Conservation (phyloP, 2,329 filamentous ascomycete genomes). For the Colletotrichum tabaci region DNA sequence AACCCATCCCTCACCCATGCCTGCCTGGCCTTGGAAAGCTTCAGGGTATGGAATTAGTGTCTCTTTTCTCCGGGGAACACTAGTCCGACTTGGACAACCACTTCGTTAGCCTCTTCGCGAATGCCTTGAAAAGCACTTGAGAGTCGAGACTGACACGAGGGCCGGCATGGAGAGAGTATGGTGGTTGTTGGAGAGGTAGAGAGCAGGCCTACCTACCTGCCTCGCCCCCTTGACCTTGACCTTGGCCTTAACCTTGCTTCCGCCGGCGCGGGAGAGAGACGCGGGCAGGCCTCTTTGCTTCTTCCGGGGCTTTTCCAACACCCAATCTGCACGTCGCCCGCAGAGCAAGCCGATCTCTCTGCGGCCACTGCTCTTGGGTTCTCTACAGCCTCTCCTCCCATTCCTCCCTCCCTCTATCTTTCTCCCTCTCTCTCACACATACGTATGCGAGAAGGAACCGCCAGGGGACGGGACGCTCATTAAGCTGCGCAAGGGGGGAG, state of each 20-base stretch:
- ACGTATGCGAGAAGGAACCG: conserved; percentile 19
- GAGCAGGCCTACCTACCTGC: neutral
- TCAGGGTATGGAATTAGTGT: neutral
- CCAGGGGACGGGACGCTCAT: neutral
- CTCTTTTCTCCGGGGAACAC: conserved; percentile 6
- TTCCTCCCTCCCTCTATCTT: no score
- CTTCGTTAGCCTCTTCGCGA: conserved; percentile 22
- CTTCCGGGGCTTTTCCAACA: conserved; percentile 20
- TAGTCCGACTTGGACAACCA: conserved; percentile 40
- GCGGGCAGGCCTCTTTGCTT: conserved; percentile 8
- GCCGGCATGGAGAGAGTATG: no score
- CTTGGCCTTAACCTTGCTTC: neutral
- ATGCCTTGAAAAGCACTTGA: conserved; percentile 20
- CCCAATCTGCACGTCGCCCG: conserved; percentile 13
- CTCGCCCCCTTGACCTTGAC: neutral
- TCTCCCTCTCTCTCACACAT: conserved; percentile 1
- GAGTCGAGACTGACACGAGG: neutral
- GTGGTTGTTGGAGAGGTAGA: neutral
- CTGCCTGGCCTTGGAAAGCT: neutral
- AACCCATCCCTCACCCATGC: neutral
- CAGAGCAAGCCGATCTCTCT: neutral
- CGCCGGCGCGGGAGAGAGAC: neutral
- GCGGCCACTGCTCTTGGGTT: conserved; percentile 6
- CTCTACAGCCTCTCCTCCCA: no score
- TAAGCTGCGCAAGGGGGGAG: neutral